Base-by-base conservation (phyloP, 148 eudicot species). In the Linanthus parryae region DNA sequence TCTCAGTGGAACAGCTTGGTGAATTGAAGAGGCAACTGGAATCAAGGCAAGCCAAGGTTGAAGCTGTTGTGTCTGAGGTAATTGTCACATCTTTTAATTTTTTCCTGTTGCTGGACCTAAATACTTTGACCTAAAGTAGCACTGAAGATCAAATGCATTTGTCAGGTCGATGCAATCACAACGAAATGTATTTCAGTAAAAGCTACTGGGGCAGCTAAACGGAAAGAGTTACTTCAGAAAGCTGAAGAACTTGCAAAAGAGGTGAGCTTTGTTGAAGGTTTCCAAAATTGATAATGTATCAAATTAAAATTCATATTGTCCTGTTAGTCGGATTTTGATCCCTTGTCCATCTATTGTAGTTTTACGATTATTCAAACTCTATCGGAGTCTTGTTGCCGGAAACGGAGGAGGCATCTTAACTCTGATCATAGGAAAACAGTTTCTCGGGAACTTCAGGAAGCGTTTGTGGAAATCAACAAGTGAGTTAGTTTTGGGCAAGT, bases 41-140 rank as follows among this genome's bases (percentile, higher is more conserved):
- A 64, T 54, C 58, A 48, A 79, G 76, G 69, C 69, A 73, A 57
- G 73, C 56, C 43, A 71, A 77, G 61, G 59, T 84, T 59, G 88
- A 84, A 66, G 75, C 75, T 43, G 58, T 75, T 26, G 56, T 78
- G 36, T 63, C 72, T 13, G 79, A 84, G 94, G 95, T 92, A 74
- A 17, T 44, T 4, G n/a, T 51, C 3, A 17, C 26, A n/a, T 23
- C 14, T 59, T 46, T 29, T 25, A 7, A 16, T 41, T 48, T 43
- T 19, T 44, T 52, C n/a, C 8, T 21, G 20, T 22, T 50, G 11
- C 13, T n/a, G 52, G 2, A 10, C 1, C 8, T 47, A 1, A 11
- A 40, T 15, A 26, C 25, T 40, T 58, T 62, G 16, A 41, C 31
- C 39, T 17, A 38, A 52, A 41, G 15, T 44, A 27, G n/a, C n/a